Base-by-base conservation (phyloP, 2,329 filamentous ascomycete genomes). In the Chaetomium sp. region DNA sequence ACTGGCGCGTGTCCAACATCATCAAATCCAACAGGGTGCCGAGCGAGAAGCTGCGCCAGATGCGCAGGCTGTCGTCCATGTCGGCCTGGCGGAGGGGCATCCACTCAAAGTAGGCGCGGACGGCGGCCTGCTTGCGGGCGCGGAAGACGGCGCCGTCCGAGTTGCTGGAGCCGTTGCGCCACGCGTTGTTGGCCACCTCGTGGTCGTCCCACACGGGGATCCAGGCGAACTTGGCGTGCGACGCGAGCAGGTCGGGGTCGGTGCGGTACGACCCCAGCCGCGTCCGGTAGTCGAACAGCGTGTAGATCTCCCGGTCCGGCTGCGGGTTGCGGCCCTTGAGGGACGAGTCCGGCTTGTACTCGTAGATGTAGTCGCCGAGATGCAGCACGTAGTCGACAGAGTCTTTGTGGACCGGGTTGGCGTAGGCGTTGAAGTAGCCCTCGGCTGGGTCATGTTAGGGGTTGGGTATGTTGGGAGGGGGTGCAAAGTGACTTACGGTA, bases 121-220 rank as follows among this genome's bases (percentile, higher is more conserved):
- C 88, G 1, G 88, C 89, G 60, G 91, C 90, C 80, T 90, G 87
- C 78, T 91, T 91, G 68, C 88, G 83, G 73, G 89, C 85, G 69
- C 91, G 88, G n/a, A 90, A 85, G n/a, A 91, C 81, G 16, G 80
- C 79, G 3, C 83, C 83, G 70, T 90, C 87, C 10, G 85, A 89
- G 74, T 91, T 91, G 74, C 87, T 88, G 9, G 81, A 83, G 1
- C 88, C 88, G 70, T 87, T 87, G 27, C 83, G 80, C 72, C 86
- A 91, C 2, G 82, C 84, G 70, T 91, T 90, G 72, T 91, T 82
- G 5, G 85, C 82, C 7, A 70, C 66, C 61, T 78, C 84, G 68
- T 87, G 85, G 68, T 87, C 85, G 71, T 89, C 87, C 85, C 85
- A 89, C 2, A 86, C 83, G 7, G 85, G 78, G 68, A 89, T 88